A percentile compares a stretch with the other conserved stretches of the same genome.
These are phyloP conservation scores for Bruguiera gymnorhiza DNA, from an alignment of 345 rosid species.

Conservation along the genomic window DNA sequence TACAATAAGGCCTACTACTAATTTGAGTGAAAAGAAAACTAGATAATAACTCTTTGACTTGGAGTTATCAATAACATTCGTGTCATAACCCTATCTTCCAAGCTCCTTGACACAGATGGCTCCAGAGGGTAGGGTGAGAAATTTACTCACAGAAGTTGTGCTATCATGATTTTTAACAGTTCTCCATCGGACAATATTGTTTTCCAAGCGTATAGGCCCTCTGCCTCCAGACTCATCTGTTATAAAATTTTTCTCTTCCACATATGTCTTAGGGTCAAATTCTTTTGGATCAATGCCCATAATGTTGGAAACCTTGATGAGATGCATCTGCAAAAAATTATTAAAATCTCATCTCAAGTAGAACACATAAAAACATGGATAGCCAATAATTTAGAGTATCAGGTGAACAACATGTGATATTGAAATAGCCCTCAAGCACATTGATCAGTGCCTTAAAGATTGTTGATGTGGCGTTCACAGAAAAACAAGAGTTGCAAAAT, in stretches of 20 bases:
- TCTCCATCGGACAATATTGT: conserved; percentile 92
- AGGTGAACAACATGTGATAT: background rate
- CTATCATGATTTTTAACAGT: conserved; percentile 67
- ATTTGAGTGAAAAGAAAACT: background rate
- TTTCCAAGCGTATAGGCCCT: conserved; percentile 80
- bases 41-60: background rate
- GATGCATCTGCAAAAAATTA: conserved; percentile 64
- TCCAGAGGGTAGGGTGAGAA: too few relatives aligned
- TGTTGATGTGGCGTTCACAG: too few relatives aligned
- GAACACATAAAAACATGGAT: background rate
- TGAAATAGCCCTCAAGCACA: too few relatives aligned
- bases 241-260: conserved; percentile 84
- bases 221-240: conserved; percentile 79
- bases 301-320: conserved; percentile 91
- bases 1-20: background rate
- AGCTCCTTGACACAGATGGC: too few relatives aligned
- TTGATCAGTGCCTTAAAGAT: too few relatives aligned
- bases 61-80: background rate
- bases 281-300: conserved; percentile 95
- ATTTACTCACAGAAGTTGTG: conserved; percentile 58
- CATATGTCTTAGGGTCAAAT: conserved; percentile 89
- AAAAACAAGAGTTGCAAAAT: too few relatives aligned
- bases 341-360: background rate
- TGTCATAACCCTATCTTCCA: background rate
- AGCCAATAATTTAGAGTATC: background rate